Evolutionary conservation across 345 rosid genomes (phyloP).

Genomic region (Citrus australasica): DNA sequence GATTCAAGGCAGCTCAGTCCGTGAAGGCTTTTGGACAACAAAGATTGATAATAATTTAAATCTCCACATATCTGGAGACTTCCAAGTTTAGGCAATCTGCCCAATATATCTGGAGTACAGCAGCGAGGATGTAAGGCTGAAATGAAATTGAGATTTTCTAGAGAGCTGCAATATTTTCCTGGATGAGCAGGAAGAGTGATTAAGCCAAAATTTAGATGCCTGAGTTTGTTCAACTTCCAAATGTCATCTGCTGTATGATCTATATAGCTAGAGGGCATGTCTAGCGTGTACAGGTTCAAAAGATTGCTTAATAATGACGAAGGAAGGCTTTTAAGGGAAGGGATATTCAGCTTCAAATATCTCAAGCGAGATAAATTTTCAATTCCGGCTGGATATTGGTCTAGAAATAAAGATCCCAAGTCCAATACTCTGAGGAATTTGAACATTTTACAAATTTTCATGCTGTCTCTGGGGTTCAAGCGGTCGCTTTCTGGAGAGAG

Average conservation of each 20-base stretch:
- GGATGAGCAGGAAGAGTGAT: no score
- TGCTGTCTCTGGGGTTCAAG: neutral
- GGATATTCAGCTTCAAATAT: slow-evolving; percentile 1
- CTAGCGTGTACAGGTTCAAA: neutral
- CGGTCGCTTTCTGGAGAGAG: neutral
- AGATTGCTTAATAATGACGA: neutral
- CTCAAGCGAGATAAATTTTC: neutral
- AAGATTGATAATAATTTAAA: no score
- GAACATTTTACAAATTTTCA: no score
- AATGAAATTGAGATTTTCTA: no score
- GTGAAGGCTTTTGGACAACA: no score
- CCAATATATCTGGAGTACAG: neutral
- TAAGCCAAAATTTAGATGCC: no score
- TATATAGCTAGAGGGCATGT: neutral
- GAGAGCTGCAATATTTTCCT: no score
- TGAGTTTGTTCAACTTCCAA: no score
- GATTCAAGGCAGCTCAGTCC: no score
- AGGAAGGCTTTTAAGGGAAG: neutral
- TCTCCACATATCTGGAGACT: neutral
- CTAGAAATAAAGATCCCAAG: neutral
- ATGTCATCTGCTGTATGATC: neutral
- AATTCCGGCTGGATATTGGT: neutral
- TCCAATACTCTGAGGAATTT: no score
- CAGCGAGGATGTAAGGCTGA: neutral
- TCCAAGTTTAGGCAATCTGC: neutral